These are phyloP conservation scores for Tetramitus jugosus DNA, from an alignment of 208 protist species.

Conservation along the genomic window DNA sequence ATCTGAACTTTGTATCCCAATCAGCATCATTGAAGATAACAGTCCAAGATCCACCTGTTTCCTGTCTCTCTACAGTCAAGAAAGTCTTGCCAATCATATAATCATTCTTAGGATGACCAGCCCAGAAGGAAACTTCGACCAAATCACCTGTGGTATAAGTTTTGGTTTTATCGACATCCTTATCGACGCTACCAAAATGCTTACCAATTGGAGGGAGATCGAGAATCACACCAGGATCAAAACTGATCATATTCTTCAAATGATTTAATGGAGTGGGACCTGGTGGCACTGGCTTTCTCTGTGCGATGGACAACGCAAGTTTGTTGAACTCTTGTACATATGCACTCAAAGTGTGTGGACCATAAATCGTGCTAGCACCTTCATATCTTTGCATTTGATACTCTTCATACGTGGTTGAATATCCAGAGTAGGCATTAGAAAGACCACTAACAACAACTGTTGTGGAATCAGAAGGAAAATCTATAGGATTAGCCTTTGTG, in stretches of 20 bases:
- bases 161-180: not conserved
- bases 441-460: not conserved
- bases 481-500: not conserved
- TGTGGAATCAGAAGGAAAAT: not conserved
- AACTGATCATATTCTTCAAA: not conserved
- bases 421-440: constrained; percentile 9
- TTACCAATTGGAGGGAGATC: not conserved
- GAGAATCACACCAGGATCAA: not conserved
- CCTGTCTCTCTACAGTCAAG: not conserved
- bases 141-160: not conserved
- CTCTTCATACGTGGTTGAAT: constrained; percentile 16
- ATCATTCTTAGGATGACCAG: constrained; percentile 14
- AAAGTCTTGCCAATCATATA: not conserved
- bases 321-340: constrained; percentile 15
- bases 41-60: not conserved
- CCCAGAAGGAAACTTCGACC: not conserved
- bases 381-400: constrained; percentile 22
- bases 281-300: not conserved
- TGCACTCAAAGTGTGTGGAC: constrained; percentile 12
- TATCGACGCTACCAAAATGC: not conserved
- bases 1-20: constrained; percentile 1
- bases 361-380: constrained; percentile 10
- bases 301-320: not conserved
- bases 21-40: not conserved
- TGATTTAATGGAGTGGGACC: not conserved